Conservation (phyloP, 306 rosid genomes). For the Delonix regia region DNA sequence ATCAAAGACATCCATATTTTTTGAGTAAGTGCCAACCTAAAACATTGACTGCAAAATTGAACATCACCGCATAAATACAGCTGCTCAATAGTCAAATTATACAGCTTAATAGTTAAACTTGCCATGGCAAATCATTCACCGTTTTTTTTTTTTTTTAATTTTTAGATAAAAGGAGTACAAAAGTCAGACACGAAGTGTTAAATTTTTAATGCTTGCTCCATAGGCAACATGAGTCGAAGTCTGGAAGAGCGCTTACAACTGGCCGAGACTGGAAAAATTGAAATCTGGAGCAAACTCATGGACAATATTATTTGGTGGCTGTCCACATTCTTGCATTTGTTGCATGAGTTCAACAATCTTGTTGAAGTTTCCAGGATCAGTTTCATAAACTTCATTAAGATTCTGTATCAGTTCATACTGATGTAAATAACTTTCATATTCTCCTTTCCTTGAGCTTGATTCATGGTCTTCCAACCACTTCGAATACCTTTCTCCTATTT, state of each 20-base stretch:
- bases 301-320: constrained; percentile 84
- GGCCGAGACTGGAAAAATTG: constrained; percentile 74
- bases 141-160: background rate
- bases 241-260: constrained; percentile 60
- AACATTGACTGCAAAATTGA: background rate
- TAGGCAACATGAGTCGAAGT: background rate
- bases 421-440: constrained; percentile 58
- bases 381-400: constrained; percentile 73
- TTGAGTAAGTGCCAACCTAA: background rate
- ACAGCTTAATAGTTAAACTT: constrained; percentile 9
- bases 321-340: constrained; percentile 98
- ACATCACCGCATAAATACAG: background rate
- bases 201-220: background rate
- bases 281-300: constrained; percentile 86
- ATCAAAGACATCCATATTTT: background rate
- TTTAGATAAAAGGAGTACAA: background rate
- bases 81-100: background rate
- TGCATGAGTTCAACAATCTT: constrained; percentile 92
- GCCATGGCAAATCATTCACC: constrained; percentile 22
- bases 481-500: constrained; percentile 90
- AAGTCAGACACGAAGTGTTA: background rate
- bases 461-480: constrained; percentile 87
- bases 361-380: constrained; percentile 71
- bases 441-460: constrained; percentile 74
- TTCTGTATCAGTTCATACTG: constrained; percentile 68